Base-by-base conservation (phyloP, 2,329 filamentous ascomycete species). In the Neofusicoccum laricinum region DNA sequence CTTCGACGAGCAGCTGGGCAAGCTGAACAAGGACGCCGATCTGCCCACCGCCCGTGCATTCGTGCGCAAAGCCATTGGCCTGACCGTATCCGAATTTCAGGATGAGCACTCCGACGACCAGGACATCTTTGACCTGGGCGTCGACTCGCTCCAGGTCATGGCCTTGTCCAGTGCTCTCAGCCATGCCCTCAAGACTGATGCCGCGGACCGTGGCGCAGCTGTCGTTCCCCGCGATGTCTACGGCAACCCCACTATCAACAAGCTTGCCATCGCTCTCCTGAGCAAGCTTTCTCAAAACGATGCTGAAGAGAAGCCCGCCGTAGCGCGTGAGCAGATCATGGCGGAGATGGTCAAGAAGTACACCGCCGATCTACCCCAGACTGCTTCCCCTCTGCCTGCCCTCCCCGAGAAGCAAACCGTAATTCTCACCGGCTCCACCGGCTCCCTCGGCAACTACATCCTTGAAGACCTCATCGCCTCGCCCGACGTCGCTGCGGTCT, bases 131-230 rank as follows among this genome's bases (percentile, higher is more conserved):
- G 66, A 65, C 2, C 65, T 73, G 4, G 75, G 74, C 0, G 67
- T 76, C 11, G 75, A 77, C 62, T 77, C 75, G n/a, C 67, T 77
- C 7, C 71, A 73, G 53, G 69, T 70, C 11, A 67, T 73, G 12
- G 69, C 69, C 12, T 63, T 73, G 4, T 64, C 70, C 3, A 67
- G 64, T 21, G 63, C 66, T 2, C 64, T 69, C 10, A 70, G 68
- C 38, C 57, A 71, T 34, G 68, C 67, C 49, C 67, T 67, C 21
- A 40, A 63, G 7, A 48, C 64, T 14, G 51, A 59, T 14, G 43
- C 15, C 4, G 43, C 32, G 4, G 48, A 50, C 17, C 62, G 53
- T 14, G 59, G 61, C 30, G 63, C 64, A 11, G 63, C 53, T 30
- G 64, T 68, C 19, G 61, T 75, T 25, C 70, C 71, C 19, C 69